Base-by-base conservation (phyloP, 2,329 filamentous ascomycete species). In the Escovopsis sp. region DNA sequence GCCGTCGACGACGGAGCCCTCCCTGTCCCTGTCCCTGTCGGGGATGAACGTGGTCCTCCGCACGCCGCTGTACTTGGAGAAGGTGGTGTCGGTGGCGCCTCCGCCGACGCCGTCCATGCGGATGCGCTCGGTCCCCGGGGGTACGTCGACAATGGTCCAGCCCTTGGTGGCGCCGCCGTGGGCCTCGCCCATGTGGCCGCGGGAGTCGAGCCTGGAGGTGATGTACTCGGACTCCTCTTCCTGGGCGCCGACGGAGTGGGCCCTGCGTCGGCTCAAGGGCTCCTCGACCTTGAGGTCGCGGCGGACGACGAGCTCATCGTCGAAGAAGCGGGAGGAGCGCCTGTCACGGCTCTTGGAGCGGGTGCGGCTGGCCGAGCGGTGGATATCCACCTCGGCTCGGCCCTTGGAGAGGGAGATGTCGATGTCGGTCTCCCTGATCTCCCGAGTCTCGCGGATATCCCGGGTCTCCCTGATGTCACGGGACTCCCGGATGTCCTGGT, bases 131-230 rank as follows among this genome's bases (percentile, higher is more conserved):
- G 85, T 89, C 45, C 85, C 85, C 0, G 85, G 83, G 1, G 85
- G 85, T 34, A 93, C 80, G 60, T 93, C 85, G 33, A 94, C 73
- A 48, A 93, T 82, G 42, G 76, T 72, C 85, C 86, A 93, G 54
- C 78, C 82, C 49, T 75, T 78, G 33, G 82, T 86, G 15, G 76
- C 78, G 41, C 84, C 83, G 52, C 82, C 75, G 58, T 72, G 78
- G 19, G 81, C 83, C 60, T 89, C 85, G 41, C 82, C 82, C 54
- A 80, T 73, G 47, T 75, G 75, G 18, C 75, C 78, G 28, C 82
- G 75, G 12, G 66, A 61, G 49, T 76, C 70, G 47, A 77, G 71
- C 50, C 65, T 68, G 45, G 59, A 56, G 26, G 69, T 72, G 47
- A 77, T 70, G 46, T 83, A 80, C 36, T 76, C 68, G 32, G 73